These are phyloP conservation scores for Yarrowia alimentaria DNA, from an alignment of 805 yeast species.

Conservation along the genomic window DNA sequence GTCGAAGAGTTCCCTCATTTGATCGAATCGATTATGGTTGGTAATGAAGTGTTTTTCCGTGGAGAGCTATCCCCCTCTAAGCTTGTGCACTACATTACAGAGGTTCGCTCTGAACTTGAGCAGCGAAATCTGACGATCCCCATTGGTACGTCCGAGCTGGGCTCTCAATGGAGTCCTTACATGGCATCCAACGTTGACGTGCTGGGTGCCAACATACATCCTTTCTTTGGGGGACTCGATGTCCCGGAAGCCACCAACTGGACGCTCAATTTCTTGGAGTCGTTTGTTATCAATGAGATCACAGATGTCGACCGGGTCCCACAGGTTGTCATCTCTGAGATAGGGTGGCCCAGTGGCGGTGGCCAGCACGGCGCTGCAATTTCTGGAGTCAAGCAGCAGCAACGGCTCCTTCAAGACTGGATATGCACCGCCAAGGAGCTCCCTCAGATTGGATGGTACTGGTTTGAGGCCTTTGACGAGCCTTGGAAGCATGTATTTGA, in stretches of 20 bases:
- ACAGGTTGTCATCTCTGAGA: conserved; percentile 52
- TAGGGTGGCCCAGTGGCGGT: conserved; percentile 73
- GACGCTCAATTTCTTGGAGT: conserved; percentile 50
- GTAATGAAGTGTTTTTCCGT: conserved; percentile 62
- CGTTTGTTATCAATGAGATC: conserved; percentile 41
- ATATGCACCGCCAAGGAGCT: conserved; percentile 46
- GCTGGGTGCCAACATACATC: conserved; percentile 63
- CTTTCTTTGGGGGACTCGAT: conserved; percentile 60
- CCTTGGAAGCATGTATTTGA: conserved; percentile 63
- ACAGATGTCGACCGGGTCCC: conserved; percentile 32
- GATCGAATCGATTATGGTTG: conserved; percentile 56
- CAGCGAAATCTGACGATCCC: conserved; percentile 45
- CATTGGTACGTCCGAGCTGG: conserved; percentile 64
- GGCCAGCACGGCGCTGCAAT: conserved; percentile 48
- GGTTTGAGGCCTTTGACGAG: conserved; percentile 70
- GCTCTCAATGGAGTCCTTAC: conserved; percentile 46
- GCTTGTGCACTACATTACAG: conserved; percentile 46
- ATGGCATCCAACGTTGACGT: conserved; percentile 51
- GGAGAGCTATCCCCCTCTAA: conserved; percentile 46
- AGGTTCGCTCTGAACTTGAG: conserved; percentile 43
- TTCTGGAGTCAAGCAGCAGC: conserved; percentile 49
- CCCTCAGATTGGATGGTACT: conserved; percentile 50
- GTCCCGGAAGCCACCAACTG: conserved; percentile 52
- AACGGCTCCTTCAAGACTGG: conserved; percentile 52
- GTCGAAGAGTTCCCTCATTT: conserved; percentile 50